Evolutionary conservation across 176 grass and related monocot genomes (phyloP), one percentile per base, ranked within the genome.

Genomic region (Otatea glauca): DNA sequence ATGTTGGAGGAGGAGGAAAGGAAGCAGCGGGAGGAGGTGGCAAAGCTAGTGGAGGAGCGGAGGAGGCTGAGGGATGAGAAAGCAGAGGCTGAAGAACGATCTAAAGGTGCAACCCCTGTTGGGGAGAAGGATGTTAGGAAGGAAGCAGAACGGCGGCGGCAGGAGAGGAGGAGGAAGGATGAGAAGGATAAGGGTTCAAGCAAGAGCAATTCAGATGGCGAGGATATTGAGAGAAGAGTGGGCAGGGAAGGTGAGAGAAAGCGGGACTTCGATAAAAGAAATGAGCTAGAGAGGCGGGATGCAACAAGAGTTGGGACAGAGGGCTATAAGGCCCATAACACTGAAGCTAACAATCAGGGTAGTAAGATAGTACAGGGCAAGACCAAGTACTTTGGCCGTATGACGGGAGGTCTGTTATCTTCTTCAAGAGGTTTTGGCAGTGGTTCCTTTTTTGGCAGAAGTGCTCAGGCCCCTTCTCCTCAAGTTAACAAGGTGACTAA

Each of bases 1-100:
- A 85, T 95, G 92, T 77, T 95, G 18, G 96, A 98, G 86, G 93
- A 95, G 88, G 96, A 98, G 75, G 96, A 98, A 80, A 88, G 93
- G 75, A 98, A 98, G 87, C 96, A 98, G 21, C 86, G 96, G 6
- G 96, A 94, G 83, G 96, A 98, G 76, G 83, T 98, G 56, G 88
- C 96, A 5, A 92, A 94, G 74, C 71, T 98, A 9, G 96, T 98
- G 50, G 93, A 98, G 76, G 96, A 98, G 68, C 92, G 91, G 49
- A 95, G 91, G 85, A 98, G 68, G 74, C 72, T 98, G 25, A 89
- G 91, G 79, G 93, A 95, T 66, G 93, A 98, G 74, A 98, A 92
- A 74, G 60, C 89, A 37, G 93, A 98, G 68, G 89, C 91, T 44
- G 93, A 95, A 85, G 91, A 95, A 48, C 74, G 89, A 35, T 92